These are phyloP conservation scores for Vanderwaltozyma yarrowii DNA, from an alignment of 805 yeast species.

Conservation along the genomic window DNA sequence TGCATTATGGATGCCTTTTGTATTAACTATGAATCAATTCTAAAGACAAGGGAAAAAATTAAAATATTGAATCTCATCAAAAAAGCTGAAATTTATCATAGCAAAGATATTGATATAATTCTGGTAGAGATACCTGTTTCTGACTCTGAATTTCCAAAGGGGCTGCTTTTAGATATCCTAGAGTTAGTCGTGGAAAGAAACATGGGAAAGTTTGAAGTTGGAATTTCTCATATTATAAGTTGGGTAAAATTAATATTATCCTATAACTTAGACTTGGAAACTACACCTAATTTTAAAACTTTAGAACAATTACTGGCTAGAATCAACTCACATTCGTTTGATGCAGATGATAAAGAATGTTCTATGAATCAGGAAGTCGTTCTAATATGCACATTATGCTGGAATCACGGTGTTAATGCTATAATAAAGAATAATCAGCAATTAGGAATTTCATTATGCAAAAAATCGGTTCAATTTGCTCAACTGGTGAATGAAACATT, in stretches of 20 bases:
- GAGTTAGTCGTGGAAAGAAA: conserved; percentile 17
- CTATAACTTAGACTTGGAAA: background rate
- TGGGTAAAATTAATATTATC: conserved; percentile 1
- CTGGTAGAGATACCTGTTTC: background rate
- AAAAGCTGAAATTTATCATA: conserved; percentile 7
- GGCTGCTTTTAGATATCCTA: conserved; percentile 12
- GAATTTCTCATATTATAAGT: conserved; percentile 2
- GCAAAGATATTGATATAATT: conserved; percentile 13
- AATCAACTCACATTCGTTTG: background rate
- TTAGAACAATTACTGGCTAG: background rate
- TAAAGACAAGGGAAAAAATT: conserved; percentile 15
- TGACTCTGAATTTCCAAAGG: conserved; percentile 9
- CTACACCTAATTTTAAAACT: background rate
- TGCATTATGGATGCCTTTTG: conserved; percentile 16
- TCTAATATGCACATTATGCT: conserved; percentile 29
- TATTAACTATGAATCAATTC: conserved; percentile 19
- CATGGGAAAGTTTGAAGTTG: conserved; percentile 6
- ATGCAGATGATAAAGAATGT: conserved; percentile 3
- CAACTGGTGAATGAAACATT: conserved; percentile 20
- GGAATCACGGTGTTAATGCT: conserved; percentile 32
- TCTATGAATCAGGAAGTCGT: conserved; percentile 26
- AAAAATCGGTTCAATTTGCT: conserved; percentile 20
- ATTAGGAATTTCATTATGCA: conserved; percentile 24
- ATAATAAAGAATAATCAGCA: conserved; percentile 16
- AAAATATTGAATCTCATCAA: conserved; percentile 15